phyloP scores from a whole-genome alignment of 31 red algal species.

The Bonnemaisonia californica region DNA sequence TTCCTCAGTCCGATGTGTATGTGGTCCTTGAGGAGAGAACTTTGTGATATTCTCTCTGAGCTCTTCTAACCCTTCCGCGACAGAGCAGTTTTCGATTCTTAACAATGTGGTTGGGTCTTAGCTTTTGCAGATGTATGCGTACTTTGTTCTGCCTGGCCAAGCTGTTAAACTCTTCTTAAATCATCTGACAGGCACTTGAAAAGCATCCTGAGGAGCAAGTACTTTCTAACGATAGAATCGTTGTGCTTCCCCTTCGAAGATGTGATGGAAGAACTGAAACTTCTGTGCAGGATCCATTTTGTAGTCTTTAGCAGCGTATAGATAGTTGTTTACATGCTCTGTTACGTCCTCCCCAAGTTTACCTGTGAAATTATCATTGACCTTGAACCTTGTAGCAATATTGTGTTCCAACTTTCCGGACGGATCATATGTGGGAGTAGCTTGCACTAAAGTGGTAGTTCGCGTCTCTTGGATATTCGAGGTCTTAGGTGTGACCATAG shows the following conservation, averaged over 20 bases:
- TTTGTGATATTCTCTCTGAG: conserved; percentile 8
- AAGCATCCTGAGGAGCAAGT: background rate
- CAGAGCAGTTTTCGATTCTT: background rate
- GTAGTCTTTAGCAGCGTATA: background rate
- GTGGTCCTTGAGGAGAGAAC: conserved; percentile 3
- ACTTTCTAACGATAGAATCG: conserved; percentile 11
- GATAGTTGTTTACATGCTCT: conserved; percentile 18
- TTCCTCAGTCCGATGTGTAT: background rate
- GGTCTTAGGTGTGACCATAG: no score
- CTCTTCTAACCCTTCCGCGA: background rate
- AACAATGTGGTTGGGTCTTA: background rate
- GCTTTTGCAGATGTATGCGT: background rate
- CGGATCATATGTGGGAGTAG: no score
- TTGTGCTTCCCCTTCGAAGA: conserved; percentile 30
- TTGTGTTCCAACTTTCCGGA: background rate
- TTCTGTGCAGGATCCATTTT: background rate
- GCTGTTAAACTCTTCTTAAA: no score
- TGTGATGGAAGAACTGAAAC: conserved; percentile 23
- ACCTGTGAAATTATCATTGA: no score
- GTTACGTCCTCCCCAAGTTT: conserved; percentile 20
- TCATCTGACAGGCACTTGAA: background rate
- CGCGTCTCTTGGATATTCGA: no score
- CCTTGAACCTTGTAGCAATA: background rate
- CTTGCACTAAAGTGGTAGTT: no score
- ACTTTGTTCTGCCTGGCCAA: background rate